Evolutionary conservation across 75 land plant genomes (phyloP).

Genomic region (Chamaecyparis obtusa): DNA sequence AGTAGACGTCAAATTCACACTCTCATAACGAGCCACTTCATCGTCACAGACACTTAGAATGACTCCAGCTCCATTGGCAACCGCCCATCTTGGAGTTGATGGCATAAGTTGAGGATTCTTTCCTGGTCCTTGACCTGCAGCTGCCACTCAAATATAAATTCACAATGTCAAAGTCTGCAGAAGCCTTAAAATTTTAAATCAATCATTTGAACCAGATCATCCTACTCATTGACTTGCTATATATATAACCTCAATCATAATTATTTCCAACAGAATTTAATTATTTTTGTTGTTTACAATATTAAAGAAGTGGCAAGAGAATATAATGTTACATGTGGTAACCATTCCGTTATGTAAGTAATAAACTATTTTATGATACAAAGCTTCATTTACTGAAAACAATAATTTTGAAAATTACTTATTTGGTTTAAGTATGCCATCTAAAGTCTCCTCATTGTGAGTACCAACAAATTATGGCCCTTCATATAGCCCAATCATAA

Average conservation of each 20-base stretch:
- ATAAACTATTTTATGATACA: background rate
- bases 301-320: background rate
- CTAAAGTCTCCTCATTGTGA: background rate
- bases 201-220: background rate
- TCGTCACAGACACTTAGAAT: conserved; percentile 92
- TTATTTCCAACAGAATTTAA: background rate
- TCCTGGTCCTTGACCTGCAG: conserved; percentile 74
- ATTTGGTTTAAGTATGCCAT: background rate
- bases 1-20: conserved; percentile 82
- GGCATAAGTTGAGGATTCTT: conserved; percentile 93
- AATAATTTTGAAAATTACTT: background rate
- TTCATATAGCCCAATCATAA: background rate
- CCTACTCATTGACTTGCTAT: background rate
- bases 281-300: background rate
- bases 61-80: conserved; percentile 96
- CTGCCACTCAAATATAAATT: conserved; percentile 21
- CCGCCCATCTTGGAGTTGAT: conserved; percentile 97
- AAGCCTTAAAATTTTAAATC: background rate
- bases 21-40: conserved; percentile 85
- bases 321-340: background rate
- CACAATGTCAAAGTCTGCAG: background rate
- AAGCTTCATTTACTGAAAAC: background rate
- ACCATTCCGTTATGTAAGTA: background rate
- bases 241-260: background rate
- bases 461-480: background rate